A percentile compares a stretch with the other conserved stretches of the same genome.
Evolutionary conservation across 2,329 filamentous ascomycete genomes (phyloP).

Genomic region (Hypoxylon sp.): DNA sequence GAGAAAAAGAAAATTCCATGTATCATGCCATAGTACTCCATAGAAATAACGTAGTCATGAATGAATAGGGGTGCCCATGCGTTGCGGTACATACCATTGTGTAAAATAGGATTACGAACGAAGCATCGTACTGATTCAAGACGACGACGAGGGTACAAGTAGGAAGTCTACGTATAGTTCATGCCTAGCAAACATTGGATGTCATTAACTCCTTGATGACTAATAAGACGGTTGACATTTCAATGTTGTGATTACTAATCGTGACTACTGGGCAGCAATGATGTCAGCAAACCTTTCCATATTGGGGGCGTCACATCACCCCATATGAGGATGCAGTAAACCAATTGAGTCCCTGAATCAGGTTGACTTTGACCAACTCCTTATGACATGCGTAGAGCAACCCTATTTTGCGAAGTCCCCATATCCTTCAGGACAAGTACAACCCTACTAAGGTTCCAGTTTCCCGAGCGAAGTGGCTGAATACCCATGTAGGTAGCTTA

Average conservation of each 20-base stretch:
- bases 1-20: too few relatives aligned
- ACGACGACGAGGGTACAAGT: too few relatives aligned
- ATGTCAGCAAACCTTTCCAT: not conserved
- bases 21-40: too few relatives aligned
- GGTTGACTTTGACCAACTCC: not conserved
- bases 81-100: too few relatives aligned
- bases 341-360: not conserved
- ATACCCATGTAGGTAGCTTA: too few relatives aligned
- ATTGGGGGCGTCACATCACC: not conserved
- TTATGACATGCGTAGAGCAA: not conserved
- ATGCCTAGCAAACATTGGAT: not conserved
- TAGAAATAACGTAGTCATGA: too few relatives aligned
- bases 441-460: not conserved
- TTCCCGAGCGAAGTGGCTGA: not conserved
- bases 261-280: not conserved
- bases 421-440: not conserved
- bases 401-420: not conserved
- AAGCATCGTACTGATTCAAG: too few relatives aligned
- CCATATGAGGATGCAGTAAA: not conserved
- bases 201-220: not conserved
- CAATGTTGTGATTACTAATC: not conserved
- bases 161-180: too few relatives aligned
- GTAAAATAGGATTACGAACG: too few relatives aligned
- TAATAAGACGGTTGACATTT: not conserved
- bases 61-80: too few relatives aligned